Percentiles rank a stretch among this genome's conserved stretches.
Conservation (phyloP, 2,329 filamentous ascomycete genomes). For the Phialocephala sp. region DNA sequence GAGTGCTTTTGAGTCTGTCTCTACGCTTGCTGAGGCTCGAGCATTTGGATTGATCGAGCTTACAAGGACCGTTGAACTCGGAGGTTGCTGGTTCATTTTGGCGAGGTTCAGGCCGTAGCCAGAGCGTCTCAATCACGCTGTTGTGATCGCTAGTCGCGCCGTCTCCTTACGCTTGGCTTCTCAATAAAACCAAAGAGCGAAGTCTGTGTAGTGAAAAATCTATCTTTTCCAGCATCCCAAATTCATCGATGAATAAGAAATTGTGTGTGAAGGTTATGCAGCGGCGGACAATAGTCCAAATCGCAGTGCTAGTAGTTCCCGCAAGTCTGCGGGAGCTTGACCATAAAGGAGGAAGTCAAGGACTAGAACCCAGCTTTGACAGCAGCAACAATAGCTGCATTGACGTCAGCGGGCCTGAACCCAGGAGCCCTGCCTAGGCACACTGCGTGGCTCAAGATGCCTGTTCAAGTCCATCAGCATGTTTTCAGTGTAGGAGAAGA, state of each 20-base stretch:
- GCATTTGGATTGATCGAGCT: background rate
- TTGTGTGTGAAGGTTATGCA: background rate
- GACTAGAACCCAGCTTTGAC: conserved; percentile 24
- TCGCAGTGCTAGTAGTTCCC: background rate
- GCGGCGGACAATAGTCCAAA: background rate
- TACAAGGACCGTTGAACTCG: background rate
- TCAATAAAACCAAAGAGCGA: background rate
- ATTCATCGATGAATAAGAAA: background rate
- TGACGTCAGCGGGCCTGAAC: conserved; percentile 42
- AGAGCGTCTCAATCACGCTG: background rate
- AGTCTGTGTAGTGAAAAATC: background rate
- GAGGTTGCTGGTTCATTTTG: background rate
- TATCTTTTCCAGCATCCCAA: background rate
- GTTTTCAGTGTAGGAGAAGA: background rate
- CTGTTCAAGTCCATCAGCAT: conserved; percentile 25
- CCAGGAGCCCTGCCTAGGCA: conserved; percentile 43
- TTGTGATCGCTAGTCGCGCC: background rate
- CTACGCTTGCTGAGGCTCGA: background rate
- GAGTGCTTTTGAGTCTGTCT: background rate
- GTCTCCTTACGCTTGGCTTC: background rate
- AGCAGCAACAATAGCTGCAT: conserved; percentile 40
- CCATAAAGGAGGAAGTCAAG: conserved; percentile 1
- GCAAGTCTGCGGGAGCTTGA: conserved; percentile 7
- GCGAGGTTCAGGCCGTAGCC: background rate
- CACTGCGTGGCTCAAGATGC: conserved; percentile 37